Percentiles rank a stretch among this genome's conserved stretches.
Conservation (phyloP, 176 grass and related monocot species). For the Chloris gayana region DNA sequence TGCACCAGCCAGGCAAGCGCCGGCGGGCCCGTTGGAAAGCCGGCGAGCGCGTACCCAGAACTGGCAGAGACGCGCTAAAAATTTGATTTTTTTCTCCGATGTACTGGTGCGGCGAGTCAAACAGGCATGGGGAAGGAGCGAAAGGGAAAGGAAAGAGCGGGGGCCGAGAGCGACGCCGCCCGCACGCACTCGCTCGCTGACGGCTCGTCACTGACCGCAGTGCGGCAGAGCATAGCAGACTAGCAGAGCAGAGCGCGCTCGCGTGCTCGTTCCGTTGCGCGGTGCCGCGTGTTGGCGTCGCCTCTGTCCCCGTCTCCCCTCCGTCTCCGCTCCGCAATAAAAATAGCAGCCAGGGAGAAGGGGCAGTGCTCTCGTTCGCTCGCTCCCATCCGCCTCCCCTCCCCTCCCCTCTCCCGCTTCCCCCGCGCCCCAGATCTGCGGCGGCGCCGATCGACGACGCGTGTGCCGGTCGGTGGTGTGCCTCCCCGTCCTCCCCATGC, state of each 20-base stretch:
- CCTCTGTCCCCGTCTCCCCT: neutral
- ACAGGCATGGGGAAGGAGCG: neutral
- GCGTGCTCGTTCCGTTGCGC: neutral
- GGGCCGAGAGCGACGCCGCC: constrained; percentile 2
- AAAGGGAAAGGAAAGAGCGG: constrained; percentile 9
- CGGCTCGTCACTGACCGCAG: neutral
- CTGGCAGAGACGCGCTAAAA: neutral
- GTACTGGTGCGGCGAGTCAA: no score
- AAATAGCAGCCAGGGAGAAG: constrained; percentile 16
- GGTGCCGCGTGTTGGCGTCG: constrained; percentile 24
- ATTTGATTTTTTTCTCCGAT: neutral
- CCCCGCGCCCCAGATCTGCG: constrained; percentile 31
- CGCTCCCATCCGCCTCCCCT: neutral
- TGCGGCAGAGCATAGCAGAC: neutral
- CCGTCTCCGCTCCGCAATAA: neutral
- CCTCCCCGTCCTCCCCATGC: neutral
- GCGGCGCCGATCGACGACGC: constrained; percentile 13
- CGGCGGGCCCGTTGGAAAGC: neutral
- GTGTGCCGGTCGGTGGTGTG: constrained; percentile 13
- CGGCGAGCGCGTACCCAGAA: neutral
- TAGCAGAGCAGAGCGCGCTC: neutral
- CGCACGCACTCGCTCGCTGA: neutral
- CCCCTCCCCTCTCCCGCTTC: neutral
- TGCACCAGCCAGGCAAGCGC: no score
- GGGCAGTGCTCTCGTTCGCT: neutral